Evolutionary conservation across 192 early-diverging fungal genomes (phyloP).

Genomic region (Umbelopsis ramanniana): DNA sequence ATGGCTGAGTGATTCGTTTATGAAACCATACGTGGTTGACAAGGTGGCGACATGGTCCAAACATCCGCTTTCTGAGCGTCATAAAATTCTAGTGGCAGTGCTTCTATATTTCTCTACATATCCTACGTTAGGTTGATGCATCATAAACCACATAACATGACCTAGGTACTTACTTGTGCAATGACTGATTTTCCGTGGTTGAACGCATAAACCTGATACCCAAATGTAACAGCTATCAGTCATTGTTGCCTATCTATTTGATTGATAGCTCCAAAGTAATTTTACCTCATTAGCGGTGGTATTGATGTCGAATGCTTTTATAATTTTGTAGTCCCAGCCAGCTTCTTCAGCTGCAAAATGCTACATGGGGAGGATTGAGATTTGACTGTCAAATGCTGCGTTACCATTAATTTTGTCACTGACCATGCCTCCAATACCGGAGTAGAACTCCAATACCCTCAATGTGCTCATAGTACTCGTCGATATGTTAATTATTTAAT

Average conservation of each 20-base stretch:
- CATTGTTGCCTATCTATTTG: background rate
- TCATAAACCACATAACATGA: background rate
- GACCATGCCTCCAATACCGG: conserved; percentile 71
- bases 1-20: background rate
- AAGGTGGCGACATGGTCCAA: conserved; percentile 84
- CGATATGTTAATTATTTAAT: background rate
- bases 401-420: background rate
- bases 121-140: background rate
- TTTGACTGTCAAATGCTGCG: background rate
- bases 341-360: conserved; percentile 80
- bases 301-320: conserved; percentile 96
- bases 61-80: conserved; percentile 68
- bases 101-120: conserved; percentile 53
- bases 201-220: conserved; percentile 34
- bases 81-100: conserved; percentile 59
- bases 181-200: conserved; percentile 37
- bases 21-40: conserved; percentile 61
- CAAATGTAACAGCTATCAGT: background rate
- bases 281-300: conserved; percentile 78
- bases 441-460: conserved; percentile 61
- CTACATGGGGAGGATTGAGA: conserved; percentile 33
- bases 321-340: conserved; percentile 60
- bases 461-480: background rate
- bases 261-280: background rate
- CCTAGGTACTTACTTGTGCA: conserved; percentile 31